phyloP scores from a whole-genome alignment of 2,329 filamentous ascomycete genomes.

The Pseudocercospora fijiensis region DNA sequence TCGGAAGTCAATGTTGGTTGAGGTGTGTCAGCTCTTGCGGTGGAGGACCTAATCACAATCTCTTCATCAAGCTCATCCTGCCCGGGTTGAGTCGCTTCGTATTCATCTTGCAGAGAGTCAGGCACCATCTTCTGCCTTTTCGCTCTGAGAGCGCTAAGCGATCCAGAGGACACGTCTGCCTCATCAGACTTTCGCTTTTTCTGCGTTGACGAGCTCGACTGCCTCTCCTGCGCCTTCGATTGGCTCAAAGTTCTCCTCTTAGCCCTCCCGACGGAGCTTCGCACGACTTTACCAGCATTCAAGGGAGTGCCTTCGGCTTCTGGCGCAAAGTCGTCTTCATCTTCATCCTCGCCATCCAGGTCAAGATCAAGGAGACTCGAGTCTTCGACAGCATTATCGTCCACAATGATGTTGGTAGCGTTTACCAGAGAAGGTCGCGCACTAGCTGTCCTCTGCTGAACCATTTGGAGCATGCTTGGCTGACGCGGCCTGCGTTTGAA shows the following conservation, averaged over 20 bases:
- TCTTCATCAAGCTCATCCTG: conserved; percentile 10
- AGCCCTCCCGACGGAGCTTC: conserved; percentile 9
- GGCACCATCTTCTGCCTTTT: conserved; percentile 23
- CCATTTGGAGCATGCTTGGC: conserved; percentile 51
- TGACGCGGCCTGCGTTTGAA: conserved; percentile 52
- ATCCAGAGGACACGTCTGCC: conserved; percentile 22
- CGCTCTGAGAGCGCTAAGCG: conserved; percentile 23
- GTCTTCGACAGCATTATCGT: conserved; percentile 45
- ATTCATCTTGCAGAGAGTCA: background rate
- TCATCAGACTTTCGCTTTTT: conserved; percentile 35
- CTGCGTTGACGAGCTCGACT: conserved; percentile 21
- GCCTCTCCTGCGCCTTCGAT: conserved; percentile 2
- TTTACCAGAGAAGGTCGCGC: conserved; percentile 29
- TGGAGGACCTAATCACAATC: conserved; percentile 17
- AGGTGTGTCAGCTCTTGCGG: conserved; percentile 26
- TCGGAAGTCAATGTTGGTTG: conserved; percentile 27
- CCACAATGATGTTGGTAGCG: conserved; percentile 15
- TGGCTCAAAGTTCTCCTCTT: background rate
- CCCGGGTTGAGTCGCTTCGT: background rate
- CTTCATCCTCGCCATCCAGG: conserved; percentile 31
- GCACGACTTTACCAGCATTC: conserved; percentile 45
- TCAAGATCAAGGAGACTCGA: conserved; percentile 34
- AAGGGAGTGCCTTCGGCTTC: conserved; percentile 69
- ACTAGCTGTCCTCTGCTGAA: conserved; percentile 41
- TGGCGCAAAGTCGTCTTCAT: conserved; percentile 53